Evolutionary conservation across 306 rosid species (phyloP).

Genomic region (Cyamopsis tetragonoloba): DNA sequence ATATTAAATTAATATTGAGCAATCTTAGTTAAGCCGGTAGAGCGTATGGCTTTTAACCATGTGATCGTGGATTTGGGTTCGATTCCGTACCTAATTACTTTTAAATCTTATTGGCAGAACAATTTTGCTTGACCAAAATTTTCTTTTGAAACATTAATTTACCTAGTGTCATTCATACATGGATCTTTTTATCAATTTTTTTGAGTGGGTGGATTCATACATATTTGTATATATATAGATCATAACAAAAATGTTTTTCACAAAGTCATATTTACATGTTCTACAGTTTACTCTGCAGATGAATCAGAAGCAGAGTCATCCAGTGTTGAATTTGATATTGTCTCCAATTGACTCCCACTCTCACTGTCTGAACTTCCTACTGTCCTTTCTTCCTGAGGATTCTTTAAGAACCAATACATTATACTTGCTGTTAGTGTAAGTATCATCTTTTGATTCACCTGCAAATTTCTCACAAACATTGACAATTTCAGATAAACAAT

Average conservation of each 20-base stretch:
- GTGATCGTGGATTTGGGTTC: slow-evolving; percentile 4
- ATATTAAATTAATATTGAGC: too few relatives aligned
- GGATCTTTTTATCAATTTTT: slow-evolving; percentile 50
- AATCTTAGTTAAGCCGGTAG: background rate
- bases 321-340: slow-evolving; percentile 65
- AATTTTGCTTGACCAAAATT: slow-evolving; percentile 29
- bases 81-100: too few relatives aligned
- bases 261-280: slow-evolving; percentile 44
- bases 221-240: background rate
- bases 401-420: slow-evolving; percentile 89
- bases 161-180: slow-evolving; percentile 36
- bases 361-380: slow-evolving; percentile 69
- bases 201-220: slow-evolving; percentile 4
- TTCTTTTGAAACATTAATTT: slow-evolving; percentile 28
- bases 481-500: background rate
- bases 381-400: slow-evolving; percentile 61
- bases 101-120: too few relatives aligned
- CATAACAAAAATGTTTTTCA: slow-evolving; percentile 28
- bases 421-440: slow-evolving; percentile 94
- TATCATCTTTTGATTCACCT: slow-evolving; percentile 99
- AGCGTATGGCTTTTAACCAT: background rate
- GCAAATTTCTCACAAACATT: background rate
- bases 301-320: slow-evolving; percentile 96
- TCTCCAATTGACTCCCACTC: slow-evolving; percentile 72
- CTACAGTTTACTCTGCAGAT: slow-evolving; percentile 67